Conservation (phyloP, 2,329 filamentous ascomycete genomes). For the Atkinsonella texensis region DNA sequence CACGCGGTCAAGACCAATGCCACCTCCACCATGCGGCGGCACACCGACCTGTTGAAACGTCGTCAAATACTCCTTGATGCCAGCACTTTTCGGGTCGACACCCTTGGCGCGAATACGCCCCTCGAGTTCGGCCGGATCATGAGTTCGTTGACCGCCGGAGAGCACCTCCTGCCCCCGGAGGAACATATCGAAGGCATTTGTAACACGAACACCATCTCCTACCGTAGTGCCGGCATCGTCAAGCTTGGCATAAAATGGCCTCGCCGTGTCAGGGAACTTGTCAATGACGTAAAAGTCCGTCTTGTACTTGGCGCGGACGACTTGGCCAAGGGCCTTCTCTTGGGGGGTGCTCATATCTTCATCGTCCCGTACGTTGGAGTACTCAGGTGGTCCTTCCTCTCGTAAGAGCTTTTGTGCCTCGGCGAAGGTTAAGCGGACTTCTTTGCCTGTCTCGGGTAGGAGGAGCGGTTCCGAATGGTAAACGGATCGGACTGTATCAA, state of each 20-base stretch:
- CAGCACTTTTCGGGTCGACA: constrained; percentile 58
- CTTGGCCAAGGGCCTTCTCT: constrained; percentile 76
- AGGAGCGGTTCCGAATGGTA: constrained; percentile 72
- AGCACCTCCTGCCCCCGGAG: constrained; percentile 88
- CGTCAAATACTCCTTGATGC: constrained; percentile 85
- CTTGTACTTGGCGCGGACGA: constrained; percentile 79
- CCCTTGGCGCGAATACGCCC: constrained; percentile 67
- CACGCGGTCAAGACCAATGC: constrained; percentile 81
- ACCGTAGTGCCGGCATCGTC: constrained; percentile 39
- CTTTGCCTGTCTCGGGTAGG: constrained; percentile 61
- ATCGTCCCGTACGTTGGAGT: constrained; percentile 55
- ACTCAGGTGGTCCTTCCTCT: constrained; percentile 58
- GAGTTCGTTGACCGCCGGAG: constrained; percentile 83
- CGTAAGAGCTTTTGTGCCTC: constrained; percentile 69
- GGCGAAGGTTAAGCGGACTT: constrained; percentile 64
- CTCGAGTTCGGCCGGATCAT: constrained; percentile 64
- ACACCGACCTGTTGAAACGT: constrained; percentile 71
- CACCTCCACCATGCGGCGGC: constrained; percentile 82
- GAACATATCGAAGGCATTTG: constrained; percentile 70
- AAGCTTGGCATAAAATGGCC: constrained; percentile 61
- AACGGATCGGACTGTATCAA: constrained; percentile 57
- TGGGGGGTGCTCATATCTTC: constrained; percentile 74
- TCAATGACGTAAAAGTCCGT: constrained; percentile 96
- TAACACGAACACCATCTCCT: constrained; percentile 47
- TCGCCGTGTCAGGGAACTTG: constrained; percentile 65